Evolutionary conservation across 2,329 filamentous ascomycete species (phyloP).

Genomic region (Xylaria hypoxylon): DNA sequence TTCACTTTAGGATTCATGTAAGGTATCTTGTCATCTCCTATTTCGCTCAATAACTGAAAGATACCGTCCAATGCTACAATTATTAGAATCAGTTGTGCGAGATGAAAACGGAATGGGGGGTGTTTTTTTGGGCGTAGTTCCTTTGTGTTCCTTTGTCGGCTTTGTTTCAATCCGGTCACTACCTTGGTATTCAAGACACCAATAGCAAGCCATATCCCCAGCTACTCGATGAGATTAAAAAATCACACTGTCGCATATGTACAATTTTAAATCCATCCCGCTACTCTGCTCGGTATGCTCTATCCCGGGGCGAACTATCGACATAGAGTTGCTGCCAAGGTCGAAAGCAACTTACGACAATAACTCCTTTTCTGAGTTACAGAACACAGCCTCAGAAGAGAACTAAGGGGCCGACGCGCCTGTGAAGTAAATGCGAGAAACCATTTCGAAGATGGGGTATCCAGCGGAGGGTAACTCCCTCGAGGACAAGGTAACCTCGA

Average conservation of each 20-base stretch:
- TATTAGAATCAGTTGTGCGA: not conserved
- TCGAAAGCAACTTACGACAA: not conserved
- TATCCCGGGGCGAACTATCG: not conserved
- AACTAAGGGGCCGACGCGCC: not conserved
- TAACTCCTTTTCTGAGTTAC: not conserved
- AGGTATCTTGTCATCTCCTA: not conserved
- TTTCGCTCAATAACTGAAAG: not conserved
- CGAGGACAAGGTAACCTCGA: slow-evolving; percentile 18
- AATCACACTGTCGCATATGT: no score
- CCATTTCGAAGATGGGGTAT: not conserved
- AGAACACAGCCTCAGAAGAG: not conserved
- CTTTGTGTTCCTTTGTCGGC: slow-evolving; percentile 25
- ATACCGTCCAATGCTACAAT: no score
- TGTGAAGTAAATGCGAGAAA: not conserved
- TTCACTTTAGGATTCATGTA: not conserved
- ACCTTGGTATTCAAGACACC: not conserved
- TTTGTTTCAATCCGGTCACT: not conserved
- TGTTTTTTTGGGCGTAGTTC: not conserved
- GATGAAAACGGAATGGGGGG: slow-evolving; percentile 31
- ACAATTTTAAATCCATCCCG: not conserved
- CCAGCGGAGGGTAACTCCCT: not conserved
- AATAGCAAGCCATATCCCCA: not conserved
- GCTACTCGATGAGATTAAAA: no score
- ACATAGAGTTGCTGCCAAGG: not conserved
- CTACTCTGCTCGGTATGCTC: not conserved